Base-by-base conservation (phyloP, 2,329 filamentous ascomycete species). In the Xylariaceae sp. region DNA sequence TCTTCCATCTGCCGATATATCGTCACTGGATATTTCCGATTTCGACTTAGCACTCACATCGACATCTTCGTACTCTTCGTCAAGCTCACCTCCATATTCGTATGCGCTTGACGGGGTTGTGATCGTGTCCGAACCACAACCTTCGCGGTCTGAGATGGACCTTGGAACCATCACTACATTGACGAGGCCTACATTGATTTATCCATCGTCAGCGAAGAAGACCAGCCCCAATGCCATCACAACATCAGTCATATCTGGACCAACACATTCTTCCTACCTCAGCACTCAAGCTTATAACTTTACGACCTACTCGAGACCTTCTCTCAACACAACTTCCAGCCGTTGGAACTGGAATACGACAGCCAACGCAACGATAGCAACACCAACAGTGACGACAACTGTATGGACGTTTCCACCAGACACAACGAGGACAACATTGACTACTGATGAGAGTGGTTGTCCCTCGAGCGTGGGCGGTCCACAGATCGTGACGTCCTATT, bases 401-500 rank as follows among this genome's bases (percentile, higher is more conserved):
- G 24, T 39, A 19, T 36, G 34, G 31, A 26, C 41, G 32, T 44
- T 37, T n/a, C 32, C 39, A 29, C 44, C 39, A 13, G n/a, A n/a
- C n/a, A 34, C 39, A 19, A 30, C 15, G 29, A 48, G 30, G 15
- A 19, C 43, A 11, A 34, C 35, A 6, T 24, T 22, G 19, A 48
- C 41, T 13, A 37, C 48, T 24, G 24, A 44, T 17, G 46, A 47
- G 9, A 49, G 49, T 40, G 47, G 47, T 17, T 61, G 56, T 38
- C 37, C 48, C 30, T 41, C 43, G 4, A 31, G 26, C 12, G 34
- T 35, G 15, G 44, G 53, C 15, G 61, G 65, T 34, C 56, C 59
- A 6, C 45, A 65, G 4, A 70, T 62, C 1, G 52, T 65, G 18
- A 69, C 65, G 28, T 56, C 50, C 9, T 73, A 66, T 55, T 68